Base-by-base conservation (phyloP, 2,329 filamentous ascomycete genomes). In the Colletotrichum theobromicola region DNA sequence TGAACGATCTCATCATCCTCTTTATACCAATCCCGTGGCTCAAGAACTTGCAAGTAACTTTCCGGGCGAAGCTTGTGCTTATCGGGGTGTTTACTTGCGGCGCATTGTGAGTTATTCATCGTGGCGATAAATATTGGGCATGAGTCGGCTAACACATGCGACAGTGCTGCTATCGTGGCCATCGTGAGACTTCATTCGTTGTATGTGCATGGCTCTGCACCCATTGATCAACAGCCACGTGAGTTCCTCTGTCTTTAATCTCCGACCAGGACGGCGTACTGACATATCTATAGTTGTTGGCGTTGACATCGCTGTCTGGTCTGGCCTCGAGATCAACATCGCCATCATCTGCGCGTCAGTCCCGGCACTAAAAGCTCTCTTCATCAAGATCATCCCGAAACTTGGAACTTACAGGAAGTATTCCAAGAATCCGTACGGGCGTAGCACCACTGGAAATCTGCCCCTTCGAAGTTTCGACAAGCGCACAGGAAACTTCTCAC, bases 31-130 rank as follows among this genome's bases (percentile, higher is more conserved):
- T 82, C 30, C 82, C 82, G 9, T 79, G 82, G 62, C 78, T 83
- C 12, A 78, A 82, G 5, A 79, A 79, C n/a, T 79, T 87, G n/a
- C 78, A 84, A 50, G 82, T 87, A 12, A 80, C 82, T 0, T 79
- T 81, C 66, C 81, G 81, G 15, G 85, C 86, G 55, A 86, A 86
- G 46, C 75, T 86, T 32, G 85, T 85, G 1, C 78, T 89, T 77
- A 84, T 81, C 77, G 80, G 69, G 69, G 84, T 81, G 35, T 84
- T 84, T 81, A 84, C 82, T 28, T 79, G 83, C 76, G 86, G 77
- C 63, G 79, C 69, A 76, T 86, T 83, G 83, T 84, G 76, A 77
- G 82, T 79, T 28, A 35, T 2, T 1, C 1, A 18, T 2, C 21
- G n/a, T 7, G 42, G 13, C 15, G 16, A 28, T 57, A 0, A 16